Evolutionary conservation across 2,329 filamentous ascomycete genomes (phyloP).

Genomic region (Zarea fungicola): DNA sequence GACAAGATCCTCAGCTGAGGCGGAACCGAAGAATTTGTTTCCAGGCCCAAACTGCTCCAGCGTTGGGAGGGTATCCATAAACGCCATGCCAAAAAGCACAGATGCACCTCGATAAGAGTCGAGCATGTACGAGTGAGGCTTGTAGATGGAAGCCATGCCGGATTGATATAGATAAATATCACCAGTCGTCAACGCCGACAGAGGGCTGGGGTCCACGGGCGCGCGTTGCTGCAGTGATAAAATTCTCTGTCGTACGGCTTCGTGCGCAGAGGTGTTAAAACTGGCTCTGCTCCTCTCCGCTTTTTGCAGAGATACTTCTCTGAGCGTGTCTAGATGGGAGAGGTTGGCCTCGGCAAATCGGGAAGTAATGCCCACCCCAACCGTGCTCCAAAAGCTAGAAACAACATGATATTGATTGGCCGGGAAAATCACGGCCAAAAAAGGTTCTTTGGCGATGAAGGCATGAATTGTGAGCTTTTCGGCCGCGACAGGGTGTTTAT

Average conservation of each 20-base stretch:
- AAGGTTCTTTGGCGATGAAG: slow-evolving; percentile 9
- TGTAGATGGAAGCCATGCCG: no score
- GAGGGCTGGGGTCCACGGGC: not conserved
- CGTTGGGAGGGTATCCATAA: no score
- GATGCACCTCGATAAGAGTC: no score
- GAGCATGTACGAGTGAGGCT: no score
- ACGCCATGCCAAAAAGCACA: no score
- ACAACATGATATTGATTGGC: slow-evolving; percentile 24
- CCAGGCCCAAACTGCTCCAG: no score
- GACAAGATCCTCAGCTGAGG: no score
- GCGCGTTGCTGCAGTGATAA: not conserved
- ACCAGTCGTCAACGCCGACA: not conserved
- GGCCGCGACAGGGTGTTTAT: slow-evolving; percentile 2
- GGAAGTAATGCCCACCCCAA: slow-evolving; percentile 33
- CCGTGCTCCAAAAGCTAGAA: slow-evolving; percentile 34
- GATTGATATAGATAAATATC: no score
- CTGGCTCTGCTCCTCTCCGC: not conserved
- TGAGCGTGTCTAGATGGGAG: slow-evolving; percentile 23
- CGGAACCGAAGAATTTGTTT: no score
- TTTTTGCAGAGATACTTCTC: not conserved
- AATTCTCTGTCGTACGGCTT: not conserved
- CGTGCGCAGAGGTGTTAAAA: not conserved
- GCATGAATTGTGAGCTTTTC: slow-evolving; percentile 3
- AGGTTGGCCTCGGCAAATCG: slow-evolving; percentile 34
- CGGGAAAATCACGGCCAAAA: slow-evolving; percentile 28